Conservation (phyloP, 2,329 filamentous ascomycete genomes). For the Aspergillus ochraceus region DNA sequence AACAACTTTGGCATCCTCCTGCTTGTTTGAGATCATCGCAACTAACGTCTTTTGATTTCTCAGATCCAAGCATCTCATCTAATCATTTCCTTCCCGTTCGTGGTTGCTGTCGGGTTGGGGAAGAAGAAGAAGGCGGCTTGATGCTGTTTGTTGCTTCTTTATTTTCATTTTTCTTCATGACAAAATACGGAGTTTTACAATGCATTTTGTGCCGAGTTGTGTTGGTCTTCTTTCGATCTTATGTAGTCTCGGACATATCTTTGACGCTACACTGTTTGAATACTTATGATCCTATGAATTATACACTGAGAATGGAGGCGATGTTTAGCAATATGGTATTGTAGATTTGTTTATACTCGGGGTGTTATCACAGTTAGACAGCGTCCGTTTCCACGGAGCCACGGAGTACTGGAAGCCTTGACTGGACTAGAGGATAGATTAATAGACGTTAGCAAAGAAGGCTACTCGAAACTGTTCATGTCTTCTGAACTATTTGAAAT, state of each 20-base stretch:
- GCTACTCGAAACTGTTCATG: too few species aligned
- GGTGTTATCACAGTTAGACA: background rate
- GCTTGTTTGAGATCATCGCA: background rate
- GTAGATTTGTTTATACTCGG: background rate
- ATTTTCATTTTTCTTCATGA: conserved; percentile 2
- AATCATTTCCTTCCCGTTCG: conserved; percentile 22
- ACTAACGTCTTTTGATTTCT: conserved; percentile 14
- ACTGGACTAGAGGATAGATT: too few species aligned
- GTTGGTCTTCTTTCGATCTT: conserved; percentile 10
- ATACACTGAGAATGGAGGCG: conserved; percentile 1
- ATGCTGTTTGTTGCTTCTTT: conserved; percentile 18
- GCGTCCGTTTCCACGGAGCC: background rate
- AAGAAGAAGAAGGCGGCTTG: conserved; percentile 10
- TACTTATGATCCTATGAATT: conserved; percentile 23
- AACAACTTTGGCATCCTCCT: background rate
- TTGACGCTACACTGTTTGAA: conserved; percentile 20
- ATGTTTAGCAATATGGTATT: conserved; percentile 2
- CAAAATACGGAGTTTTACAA: conserved; percentile 22
- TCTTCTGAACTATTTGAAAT: background rate
- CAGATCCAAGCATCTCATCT: conserved; percentile 71
- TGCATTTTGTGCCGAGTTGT: conserved; percentile 19
- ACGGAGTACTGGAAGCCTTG: background rate
- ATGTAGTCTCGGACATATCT: conserved; percentile 20
- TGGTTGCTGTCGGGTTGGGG: conserved; percentile 3
- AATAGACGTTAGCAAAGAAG: too few species aligned